Evolutionary conservation across 2,329 filamentous ascomycete species (phyloP).

Genomic region (Teratosphaeria nubilosa): DNA sequence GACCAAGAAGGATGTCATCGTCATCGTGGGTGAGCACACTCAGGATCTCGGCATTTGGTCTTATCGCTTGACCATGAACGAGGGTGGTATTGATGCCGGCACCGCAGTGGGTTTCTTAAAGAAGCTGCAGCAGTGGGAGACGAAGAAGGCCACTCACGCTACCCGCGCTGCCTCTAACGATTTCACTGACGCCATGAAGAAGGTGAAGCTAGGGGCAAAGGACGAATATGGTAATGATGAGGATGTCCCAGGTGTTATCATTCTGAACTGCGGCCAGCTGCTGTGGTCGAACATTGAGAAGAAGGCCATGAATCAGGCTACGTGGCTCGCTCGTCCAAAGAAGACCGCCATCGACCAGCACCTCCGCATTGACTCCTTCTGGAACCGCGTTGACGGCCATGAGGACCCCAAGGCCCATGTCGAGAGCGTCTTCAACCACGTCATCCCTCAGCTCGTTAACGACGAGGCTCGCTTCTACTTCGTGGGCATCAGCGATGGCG

Average conservation of each 20-base stretch:
- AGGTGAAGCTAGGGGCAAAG: slow-evolving; percentile 1
- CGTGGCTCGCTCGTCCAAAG: slow-evolving; percentile 51
- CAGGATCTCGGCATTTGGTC: slow-evolving; percentile 70
- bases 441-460: slow-evolving; percentile 43
- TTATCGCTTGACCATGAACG: slow-evolving; percentile 53
- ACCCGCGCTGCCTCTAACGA: background rate
- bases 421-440: slow-evolving; percentile 52
- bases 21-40: slow-evolving; percentile 61
- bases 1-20: slow-evolving; percentile 48
- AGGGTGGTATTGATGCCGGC: slow-evolving; percentile 59
- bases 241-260: slow-evolving; percentile 49
- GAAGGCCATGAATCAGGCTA: slow-evolving; percentile 48
- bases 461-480: slow-evolving; percentile 51
- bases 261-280: slow-evolving; percentile 69
- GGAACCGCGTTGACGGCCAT: slow-evolving; percentile 56
- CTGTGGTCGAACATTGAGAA: slow-evolving; percentile 61
- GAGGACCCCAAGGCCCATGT: slow-evolving; percentile 51
- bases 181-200: background rate
- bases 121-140: slow-evolving; percentile 24
- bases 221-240: background rate
- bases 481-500: slow-evolving; percentile 60
- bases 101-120: slow-evolving; percentile 56
- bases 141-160: background rate
- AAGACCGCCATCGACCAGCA: slow-evolving; percentile 45
- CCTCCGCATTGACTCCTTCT: slow-evolving; percentile 39